phyloP scores from a whole-genome alignment of 1,139 yeast genomes.

The Yamadazyma spencermartinsiae region DNA sequence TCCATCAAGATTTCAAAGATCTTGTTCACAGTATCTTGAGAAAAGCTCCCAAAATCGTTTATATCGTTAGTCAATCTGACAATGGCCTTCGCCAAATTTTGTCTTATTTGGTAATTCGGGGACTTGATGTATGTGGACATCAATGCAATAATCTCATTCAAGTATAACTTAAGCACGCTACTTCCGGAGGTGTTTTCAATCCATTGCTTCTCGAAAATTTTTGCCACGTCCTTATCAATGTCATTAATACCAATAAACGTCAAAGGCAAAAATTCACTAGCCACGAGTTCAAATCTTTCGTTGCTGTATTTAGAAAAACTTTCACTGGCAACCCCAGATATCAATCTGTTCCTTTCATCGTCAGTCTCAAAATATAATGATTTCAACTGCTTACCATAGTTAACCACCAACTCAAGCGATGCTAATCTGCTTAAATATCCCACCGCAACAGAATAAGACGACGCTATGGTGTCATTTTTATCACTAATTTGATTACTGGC shows the following conservation, averaged over 20 bases:
- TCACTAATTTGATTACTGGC: slow-evolving; percentile 65
- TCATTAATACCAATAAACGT: slow-evolving; percentile 81
- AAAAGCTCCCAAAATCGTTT: slow-evolving; percentile 33
- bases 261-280: slow-evolving; percentile 72
- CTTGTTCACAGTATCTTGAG: slow-evolving; percentile 25
- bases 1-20: slow-evolving; percentile 58
- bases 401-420: slow-evolving; percentile 50
- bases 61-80: slow-evolving; percentile 56
- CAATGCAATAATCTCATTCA: slow-evolving; percentile 65
- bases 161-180: slow-evolving; percentile 69
- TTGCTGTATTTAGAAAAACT: slow-evolving; percentile 73
- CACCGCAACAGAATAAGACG: slow-evolving; percentile 76
- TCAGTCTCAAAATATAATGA: slow-evolving; percentile 64
- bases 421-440: slow-evolving; percentile 77
- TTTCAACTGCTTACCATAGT: slow-evolving; percentile 53
- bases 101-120: slow-evolving; percentile 64
- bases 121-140: slow-evolving; percentile 54
- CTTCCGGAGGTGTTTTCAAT: slow-evolving; percentile 71
- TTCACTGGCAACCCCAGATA: slow-evolving; percentile 66
- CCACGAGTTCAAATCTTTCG: slow-evolving; percentile 64
- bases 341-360: slow-evolving; percentile 46
- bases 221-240: slow-evolving; percentile 43
- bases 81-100: slow-evolving; percentile 69
- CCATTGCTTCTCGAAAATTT: slow-evolving; percentile 70
- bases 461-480: slow-evolving; percentile 68